Evolutionary conservation across 345 rosid genomes (phyloP).

Genomic region (Iberis pinnata): DNA sequence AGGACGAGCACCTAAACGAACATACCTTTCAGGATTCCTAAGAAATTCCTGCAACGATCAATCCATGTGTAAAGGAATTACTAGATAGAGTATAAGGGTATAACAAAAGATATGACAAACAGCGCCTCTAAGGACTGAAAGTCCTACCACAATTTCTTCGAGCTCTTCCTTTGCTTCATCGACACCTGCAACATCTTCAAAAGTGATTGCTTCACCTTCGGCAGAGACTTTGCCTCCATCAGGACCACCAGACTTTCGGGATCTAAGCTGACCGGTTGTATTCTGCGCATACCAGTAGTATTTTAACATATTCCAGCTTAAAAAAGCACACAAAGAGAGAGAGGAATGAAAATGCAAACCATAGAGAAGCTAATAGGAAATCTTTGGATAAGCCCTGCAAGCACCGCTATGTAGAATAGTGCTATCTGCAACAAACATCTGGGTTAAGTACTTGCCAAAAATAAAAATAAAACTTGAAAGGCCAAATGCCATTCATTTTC

Average conservation of each 20-base stretch:
- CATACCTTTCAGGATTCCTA: slow-evolving; percentile 78
- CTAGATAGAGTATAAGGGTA: slow-evolving; percentile 19
- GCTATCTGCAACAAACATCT: slow-evolving; percentile 52
- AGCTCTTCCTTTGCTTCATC: slow-evolving; percentile 99
- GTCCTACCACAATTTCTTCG: slow-evolving; percentile 89
- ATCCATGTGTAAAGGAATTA: slow-evolving; percentile 22
- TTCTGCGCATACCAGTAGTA: slow-evolving; percentile 35
- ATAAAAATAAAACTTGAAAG: not conserved
- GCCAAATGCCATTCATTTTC: not conserved
- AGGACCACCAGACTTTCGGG: slow-evolving; percentile 60
- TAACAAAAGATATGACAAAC: slow-evolving; percentile 2
- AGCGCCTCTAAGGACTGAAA: not conserved
- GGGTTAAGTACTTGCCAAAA: not conserved
- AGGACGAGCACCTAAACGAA: slow-evolving; percentile 91
- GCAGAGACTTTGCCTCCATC: slow-evolving; percentile 56
- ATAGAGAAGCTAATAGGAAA: slow-evolving; percentile 75
- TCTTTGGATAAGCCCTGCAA: slow-evolving; percentile 62
- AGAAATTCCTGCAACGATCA: slow-evolving; percentile 69
- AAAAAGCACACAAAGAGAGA: not conserved
- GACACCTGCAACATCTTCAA: slow-evolving; percentile 96
- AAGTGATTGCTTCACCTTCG: slow-evolving; percentile 69
- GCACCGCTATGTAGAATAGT: slow-evolving; percentile 67
- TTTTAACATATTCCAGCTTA: not conserved
- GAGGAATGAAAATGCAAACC: slow-evolving; percentile 34
- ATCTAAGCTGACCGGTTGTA: slow-evolving; percentile 73